Evolutionary conservation across 495 filamentous ascomycete genomes (phyloP).

Genomic region (Podospora pseudopauciseta): DNA sequence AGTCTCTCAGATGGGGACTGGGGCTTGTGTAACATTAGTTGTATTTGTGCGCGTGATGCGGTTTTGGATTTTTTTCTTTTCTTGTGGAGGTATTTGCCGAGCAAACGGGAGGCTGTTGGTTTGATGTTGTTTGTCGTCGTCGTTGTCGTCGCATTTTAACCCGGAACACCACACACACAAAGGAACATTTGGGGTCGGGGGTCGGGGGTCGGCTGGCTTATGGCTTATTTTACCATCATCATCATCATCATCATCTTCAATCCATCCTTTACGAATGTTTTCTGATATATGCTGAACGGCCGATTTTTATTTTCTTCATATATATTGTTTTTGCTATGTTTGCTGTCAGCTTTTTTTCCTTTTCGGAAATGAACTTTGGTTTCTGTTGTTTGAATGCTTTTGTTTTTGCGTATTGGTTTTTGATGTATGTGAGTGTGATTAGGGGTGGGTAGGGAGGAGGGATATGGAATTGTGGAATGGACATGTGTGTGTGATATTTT

Average conservation of each 20-base stretch:
- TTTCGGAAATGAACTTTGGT: neutral
- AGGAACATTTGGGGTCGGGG: too few relatives aligned
- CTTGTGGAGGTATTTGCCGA: neutral
- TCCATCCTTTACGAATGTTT: slow-evolving; percentile 6
- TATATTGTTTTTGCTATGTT: neutral
- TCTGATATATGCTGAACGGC: slow-evolving; percentile 19
- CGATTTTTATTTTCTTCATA: slow-evolving; percentile 6
- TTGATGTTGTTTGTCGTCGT: too few relatives aligned
- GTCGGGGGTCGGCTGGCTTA: too few relatives aligned
- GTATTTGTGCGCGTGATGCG: neutral
- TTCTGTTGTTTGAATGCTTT: neutral
- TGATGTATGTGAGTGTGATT: neutral
- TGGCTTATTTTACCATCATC: too few relatives aligned
- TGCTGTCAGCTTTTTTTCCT: slow-evolving; percentile 1
- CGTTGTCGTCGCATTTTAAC: too few relatives aligned
- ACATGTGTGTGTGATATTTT: neutral
- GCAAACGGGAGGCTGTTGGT: neutral
- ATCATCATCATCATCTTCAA: neutral
- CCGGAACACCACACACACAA: too few relatives aligned
- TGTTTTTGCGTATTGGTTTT: neutral
- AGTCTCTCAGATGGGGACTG: neutral
- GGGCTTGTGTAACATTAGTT: slow-evolving; percentile 21
- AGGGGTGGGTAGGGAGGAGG: neutral
- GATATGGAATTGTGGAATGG: neutral
- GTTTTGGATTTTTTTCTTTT: too few relatives aligned